Evolutionary conservation across 805 yeast species (phyloP).

Genomic region (Nakazawaea peltata): DNA sequence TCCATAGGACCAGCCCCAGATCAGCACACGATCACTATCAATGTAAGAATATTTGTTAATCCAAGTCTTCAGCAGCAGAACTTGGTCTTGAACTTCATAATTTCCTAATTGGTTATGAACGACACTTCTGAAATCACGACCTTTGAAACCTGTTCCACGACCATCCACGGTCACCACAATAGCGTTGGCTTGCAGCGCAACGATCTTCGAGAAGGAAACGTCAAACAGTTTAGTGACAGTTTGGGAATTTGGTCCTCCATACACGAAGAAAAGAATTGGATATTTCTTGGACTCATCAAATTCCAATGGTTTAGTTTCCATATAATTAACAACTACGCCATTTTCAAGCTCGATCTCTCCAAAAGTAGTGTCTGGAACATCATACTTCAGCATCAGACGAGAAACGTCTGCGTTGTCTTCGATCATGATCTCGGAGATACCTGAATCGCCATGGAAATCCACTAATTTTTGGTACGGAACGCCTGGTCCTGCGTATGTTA

Average conservation of each 20-base stretch:
- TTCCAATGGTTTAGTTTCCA: slow-evolving; percentile 70
- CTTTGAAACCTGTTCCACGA: slow-evolving; percentile 91
- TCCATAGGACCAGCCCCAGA: slow-evolving; percentile 99
- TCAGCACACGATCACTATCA: slow-evolving; percentile 60
- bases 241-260: slow-evolving; percentile 96
- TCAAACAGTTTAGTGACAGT: slow-evolving; percentile 56
- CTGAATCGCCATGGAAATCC: slow-evolving; percentile 34
- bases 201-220: slow-evolving; percentile 60
- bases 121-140: slow-evolving; percentile 63
- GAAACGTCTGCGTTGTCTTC: slow-evolving; percentile 39
- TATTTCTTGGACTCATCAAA: slow-evolving; percentile 60
- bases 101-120: slow-evolving; percentile 81
- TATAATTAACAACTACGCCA: slow-evolving; percentile 47
- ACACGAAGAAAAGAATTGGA: slow-evolving; percentile 83
- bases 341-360: slow-evolving; percentile 43
- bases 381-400: slow-evolving; percentile 31
- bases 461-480: slow-evolving; percentile 74
- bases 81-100: slow-evolving; percentile 81
- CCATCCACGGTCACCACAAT: slow-evolving; percentile 95
- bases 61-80: slow-evolving; percentile 75
- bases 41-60: slow-evolving; percentile 53
- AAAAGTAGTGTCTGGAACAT: slow-evolving; percentile 47
- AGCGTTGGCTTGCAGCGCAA: slow-evolving; percentile 71
- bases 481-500: slow-evolving; percentile 71
- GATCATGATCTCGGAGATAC: slow-evolving; percentile 33